A percentile compares a stretch with the other conserved stretches of the same genome.
These are phyloP conservation scores for Boletus semigastroideus DNA, from an alignment of 1,284 basidiomycete genomes.

Conservation along the genomic window DNA sequence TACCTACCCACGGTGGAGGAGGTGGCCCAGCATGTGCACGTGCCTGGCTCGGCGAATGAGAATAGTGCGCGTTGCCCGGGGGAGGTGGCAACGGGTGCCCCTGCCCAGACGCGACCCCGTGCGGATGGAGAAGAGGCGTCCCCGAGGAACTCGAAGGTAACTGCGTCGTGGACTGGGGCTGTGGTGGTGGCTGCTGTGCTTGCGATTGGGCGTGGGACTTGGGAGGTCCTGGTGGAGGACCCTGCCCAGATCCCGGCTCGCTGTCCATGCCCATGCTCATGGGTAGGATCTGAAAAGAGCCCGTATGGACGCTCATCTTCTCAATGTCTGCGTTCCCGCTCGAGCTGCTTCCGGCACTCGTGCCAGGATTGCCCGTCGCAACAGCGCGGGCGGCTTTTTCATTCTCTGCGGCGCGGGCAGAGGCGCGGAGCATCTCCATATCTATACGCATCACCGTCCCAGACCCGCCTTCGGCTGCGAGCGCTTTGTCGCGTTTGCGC, in stretches of 20 bases:
- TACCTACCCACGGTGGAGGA: conserved; percentile 49
- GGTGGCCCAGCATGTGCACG: conserved; percentile 20
- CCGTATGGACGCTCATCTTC: conserved; percentile 46
- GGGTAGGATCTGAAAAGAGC: conserved; percentile 49
- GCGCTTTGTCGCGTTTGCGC: conserved; percentile 66
- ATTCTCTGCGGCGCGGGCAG: conserved; percentile 57
- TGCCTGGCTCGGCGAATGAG: conserved; percentile 12
- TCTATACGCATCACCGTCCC: conserved; percentile 54
- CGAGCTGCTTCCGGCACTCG: conserved; percentile 1
- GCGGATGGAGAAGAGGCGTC: conserved; percentile 21
- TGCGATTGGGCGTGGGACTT: conserved; percentile 13
- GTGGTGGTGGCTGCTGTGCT: conserved; percentile 7
- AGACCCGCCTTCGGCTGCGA: conserved; percentile 46
- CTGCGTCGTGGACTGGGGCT: conserved; percentile 14
- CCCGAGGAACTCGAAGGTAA: conserved; percentile 11
- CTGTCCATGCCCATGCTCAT: conserved; percentile 28
- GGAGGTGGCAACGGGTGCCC: conserved; percentile 9
- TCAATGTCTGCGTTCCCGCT: conserved; percentile 25
- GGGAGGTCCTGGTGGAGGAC: neutral
- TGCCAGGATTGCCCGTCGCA: conserved; percentile 6
- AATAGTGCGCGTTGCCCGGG: conserved; percentile 13
- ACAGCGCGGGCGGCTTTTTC: conserved; percentile 29
- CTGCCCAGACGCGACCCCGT: conserved; percentile 11
- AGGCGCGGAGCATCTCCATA: conserved; percentile 70
- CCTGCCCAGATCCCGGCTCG: conserved; percentile 14